These are phyloP conservation scores for Poa annua DNA, from an alignment of 176 grass and related monocot species.

Conservation along the genomic window DNA sequence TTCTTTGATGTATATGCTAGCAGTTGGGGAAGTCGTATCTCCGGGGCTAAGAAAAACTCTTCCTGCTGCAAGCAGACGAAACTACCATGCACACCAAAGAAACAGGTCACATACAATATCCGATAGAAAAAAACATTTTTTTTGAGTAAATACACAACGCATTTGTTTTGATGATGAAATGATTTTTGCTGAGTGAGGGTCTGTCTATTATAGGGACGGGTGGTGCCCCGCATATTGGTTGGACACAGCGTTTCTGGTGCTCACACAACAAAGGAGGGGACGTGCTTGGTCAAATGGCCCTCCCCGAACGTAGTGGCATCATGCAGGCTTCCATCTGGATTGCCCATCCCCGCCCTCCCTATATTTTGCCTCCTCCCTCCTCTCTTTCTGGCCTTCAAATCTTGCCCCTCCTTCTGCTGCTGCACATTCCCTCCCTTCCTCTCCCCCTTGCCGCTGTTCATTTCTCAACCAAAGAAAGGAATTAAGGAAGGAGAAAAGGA, in stretches of 20 bases:
- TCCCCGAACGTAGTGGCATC: conserved; percentile 50
- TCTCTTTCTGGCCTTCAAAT: conserved; percentile 63
- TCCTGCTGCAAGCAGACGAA: not conserved
- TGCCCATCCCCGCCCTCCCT: conserved; percentile 32
- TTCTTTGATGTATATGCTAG: not conserved
- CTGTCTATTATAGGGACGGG: conserved; percentile 40
- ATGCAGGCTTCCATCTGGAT: conserved; percentile 45
- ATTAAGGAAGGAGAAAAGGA: conserved; percentile 29
- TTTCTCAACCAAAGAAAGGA: conserved; percentile 40
- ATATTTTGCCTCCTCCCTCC: conserved; percentile 56
- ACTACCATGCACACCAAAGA: not conserved
- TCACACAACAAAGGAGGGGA: conserved; percentile 52
- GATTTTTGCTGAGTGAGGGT: not conserved
- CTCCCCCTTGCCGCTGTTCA: conserved; percentile 13
- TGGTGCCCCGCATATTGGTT: conserved; percentile 62
- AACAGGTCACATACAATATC: not conserved
- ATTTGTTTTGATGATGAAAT: conserved; percentile 29
- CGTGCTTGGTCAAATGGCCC: conserved; percentile 59
- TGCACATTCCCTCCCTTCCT: conserved; percentile 28
- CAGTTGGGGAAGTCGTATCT: not conserved
- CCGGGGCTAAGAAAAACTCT: not conserved
- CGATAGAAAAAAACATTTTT: not conserved
- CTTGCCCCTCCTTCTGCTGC: conserved; percentile 34
- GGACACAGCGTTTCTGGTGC: conserved; percentile 49
- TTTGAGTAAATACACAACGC: not conserved